Evolutionary conservation across 805 yeast genomes (phyloP), one percentile per base, ranked within the genome.

Genomic region (Candida easanensis): DNA sequence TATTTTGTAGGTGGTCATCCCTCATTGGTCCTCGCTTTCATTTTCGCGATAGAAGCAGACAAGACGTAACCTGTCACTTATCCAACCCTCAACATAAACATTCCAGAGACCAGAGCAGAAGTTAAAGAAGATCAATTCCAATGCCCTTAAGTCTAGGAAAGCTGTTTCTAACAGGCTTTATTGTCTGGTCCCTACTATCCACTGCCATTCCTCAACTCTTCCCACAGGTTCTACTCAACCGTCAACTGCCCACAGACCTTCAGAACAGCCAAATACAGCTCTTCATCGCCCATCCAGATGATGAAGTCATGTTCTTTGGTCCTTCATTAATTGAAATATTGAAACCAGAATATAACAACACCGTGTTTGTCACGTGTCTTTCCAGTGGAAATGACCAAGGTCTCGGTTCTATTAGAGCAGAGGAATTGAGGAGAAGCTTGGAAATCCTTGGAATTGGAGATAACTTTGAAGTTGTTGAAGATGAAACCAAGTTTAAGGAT

Each of bases 221-320:
- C 17, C 35, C 23, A 20, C 15, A 32, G 17, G 33, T 30, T 17
- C 19, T 30, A 6, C 19, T 15, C 8, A 13, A 16, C 16, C 33
- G 33, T 21, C 22, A 5, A 8, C 36, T 33, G 4, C 36, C 36
- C 7, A n/a, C 26, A 14, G 36, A 22, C 19, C 48, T 40, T 15
- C 48, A 36, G 2, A 27, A 36, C 27, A 36, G 45, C 22, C 38
- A 42, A 2, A 66, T 79, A 2, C 74, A 70, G 51, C 66, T 82
- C 36, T 66, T 91, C 11, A 82, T 89, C 32, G 97, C 96, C 0
- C 99, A 93, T 63, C 99, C 99, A 0, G 99, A 93, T 63, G 99
- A 93, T 62, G 99, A 93, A 64, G 90, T 88, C 39, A 93, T 93
- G 99, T 93, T 93, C 64, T 93, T 93, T 57, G 79, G 88, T 1